Conservation (phyloP, 2,329 filamentous ascomycete species). For the Fusarium subtropicale region DNA sequence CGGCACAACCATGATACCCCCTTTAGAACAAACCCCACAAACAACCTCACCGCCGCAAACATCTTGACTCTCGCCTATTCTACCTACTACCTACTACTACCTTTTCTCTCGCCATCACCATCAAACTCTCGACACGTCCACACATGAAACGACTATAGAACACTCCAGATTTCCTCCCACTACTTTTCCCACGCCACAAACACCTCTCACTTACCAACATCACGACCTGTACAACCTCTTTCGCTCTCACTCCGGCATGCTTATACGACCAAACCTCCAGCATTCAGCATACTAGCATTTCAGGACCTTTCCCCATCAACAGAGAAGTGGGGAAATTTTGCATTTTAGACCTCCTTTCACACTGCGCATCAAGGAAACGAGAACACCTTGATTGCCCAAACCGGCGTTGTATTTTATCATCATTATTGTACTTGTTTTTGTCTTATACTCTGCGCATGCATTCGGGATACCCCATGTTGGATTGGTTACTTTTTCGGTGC, state of each 20-base stretch:
- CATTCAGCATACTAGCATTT: conserved; percentile 19
- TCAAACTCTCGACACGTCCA: conserved; percentile 28
- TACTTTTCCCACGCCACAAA: conserved; percentile 5
- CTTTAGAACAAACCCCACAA: conserved; percentile 23
- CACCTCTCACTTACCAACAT: not conserved
- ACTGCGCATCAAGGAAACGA: conserved; percentile 5
- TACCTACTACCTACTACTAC: conserved; percentile 4
- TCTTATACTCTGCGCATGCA: conserved; percentile 22
- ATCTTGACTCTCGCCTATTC: conserved; percentile 18
- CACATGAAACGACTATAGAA: conserved; percentile 42
- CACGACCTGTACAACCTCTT: conserved; percentile 25
- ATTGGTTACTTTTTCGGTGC: conserved; percentile 17
- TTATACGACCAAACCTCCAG: not conserved
- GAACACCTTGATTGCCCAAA: conserved; percentile 3
- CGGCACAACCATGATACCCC: conserved; percentile 40
- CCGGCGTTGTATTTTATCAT: conserved; percentile 38
- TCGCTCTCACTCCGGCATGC: conserved; percentile 22
- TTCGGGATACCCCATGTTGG: conserved; percentile 45
- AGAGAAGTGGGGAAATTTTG: conserved; percentile 17
- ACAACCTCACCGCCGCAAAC: conserved; percentile 14
- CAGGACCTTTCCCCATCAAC: conserved; percentile 12
- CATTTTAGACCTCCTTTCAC: conserved; percentile 39
- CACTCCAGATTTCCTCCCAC: conserved; percentile 3
- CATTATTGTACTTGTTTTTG: conserved; percentile 11
- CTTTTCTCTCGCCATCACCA: conserved; percentile 17